These are phyloP conservation scores for Pezicula neosporulosa DNA, from an alignment of 2,329 filamentous ascomycete genomes.

Conservation along the genomic window DNA sequence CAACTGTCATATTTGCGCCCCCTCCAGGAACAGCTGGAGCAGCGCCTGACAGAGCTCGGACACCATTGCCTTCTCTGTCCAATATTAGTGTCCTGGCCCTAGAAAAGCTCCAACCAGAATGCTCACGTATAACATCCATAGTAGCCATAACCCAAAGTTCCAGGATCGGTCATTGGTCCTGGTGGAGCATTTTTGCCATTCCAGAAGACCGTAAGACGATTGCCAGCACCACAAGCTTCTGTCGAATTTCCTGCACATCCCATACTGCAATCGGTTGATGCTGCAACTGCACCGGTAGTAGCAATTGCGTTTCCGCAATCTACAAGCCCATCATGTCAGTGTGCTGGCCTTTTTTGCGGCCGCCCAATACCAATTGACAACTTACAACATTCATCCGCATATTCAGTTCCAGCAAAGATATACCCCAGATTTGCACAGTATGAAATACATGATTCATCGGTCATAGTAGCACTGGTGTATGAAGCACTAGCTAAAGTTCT, in stretches of 20 bases:
- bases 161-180: constrained; percentile 16
- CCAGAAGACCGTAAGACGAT: constrained; percentile 21
- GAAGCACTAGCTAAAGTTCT: constrained; percentile 15
- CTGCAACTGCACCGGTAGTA: constrained; percentile 5
- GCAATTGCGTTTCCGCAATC: constrained; percentile 18
- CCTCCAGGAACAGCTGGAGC: constrained; percentile 13
- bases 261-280: constrained; percentile 16
- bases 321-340: constrained; percentile 5
- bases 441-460: constrained; percentile 21
- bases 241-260: constrained; percentile 16
- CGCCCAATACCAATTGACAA: background rate
- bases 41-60: constrained; percentile 11
- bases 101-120: background rate
- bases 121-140: constrained; percentile 20
- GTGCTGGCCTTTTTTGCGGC: background rate
- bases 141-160: constrained; percentile 11
- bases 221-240: constrained; percentile 25
- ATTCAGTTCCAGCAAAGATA: constrained; percentile 26
- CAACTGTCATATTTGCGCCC: constrained; percentile 14
- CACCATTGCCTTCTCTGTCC: constrained; percentile 14
- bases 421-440: constrained; percentile 18
- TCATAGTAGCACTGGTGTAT: constrained; percentile 18
- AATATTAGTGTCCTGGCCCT: background rate
- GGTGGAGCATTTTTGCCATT: constrained; percentile 16
- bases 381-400: constrained; percentile 24